These are phyloP conservation scores for Ogataea corticis DNA, from an alignment of 805 yeast genomes.

Conservation along the genomic window DNA sequence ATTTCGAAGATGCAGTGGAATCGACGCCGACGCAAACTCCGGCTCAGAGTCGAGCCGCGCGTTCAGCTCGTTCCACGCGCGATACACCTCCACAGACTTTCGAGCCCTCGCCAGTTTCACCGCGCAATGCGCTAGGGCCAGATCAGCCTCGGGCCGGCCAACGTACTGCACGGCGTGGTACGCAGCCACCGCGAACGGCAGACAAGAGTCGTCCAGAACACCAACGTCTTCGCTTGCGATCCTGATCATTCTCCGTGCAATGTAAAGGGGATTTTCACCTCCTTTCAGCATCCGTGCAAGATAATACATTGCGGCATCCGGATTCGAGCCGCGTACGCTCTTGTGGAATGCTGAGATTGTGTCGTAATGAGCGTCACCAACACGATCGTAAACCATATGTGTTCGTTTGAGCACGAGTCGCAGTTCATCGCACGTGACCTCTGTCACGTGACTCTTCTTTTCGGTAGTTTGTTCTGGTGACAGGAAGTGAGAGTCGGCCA, in stretches of 20 bases:
- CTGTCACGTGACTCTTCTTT: slow-evolving; percentile 27
- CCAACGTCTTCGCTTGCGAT: slow-evolving; percentile 97
- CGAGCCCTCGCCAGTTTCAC: slow-evolving; percentile 84
- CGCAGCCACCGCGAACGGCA: slow-evolving; percentile 85
- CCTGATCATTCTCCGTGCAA: slow-evolving; percentile 87
- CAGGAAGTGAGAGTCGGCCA: slow-evolving; percentile 56
- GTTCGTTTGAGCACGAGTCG: slow-evolving; percentile 48
- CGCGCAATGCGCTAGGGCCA: slow-evolving; percentile 87
- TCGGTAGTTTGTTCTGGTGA: slow-evolving; percentile 18
- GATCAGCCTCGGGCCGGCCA: slow-evolving; percentile 94
- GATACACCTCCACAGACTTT: slow-evolving; percentile 82
- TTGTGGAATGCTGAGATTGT: slow-evolving; percentile 95
- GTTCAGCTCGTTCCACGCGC: slow-evolving; percentile 75
- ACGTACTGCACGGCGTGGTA: slow-evolving; percentile 85
- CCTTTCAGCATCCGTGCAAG: slow-evolving; percentile 85
- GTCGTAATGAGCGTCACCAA: slow-evolving; percentile 93
- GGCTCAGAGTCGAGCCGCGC: slow-evolving; percentile 57
- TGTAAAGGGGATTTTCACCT: slow-evolving; percentile 91
- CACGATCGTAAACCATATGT: slow-evolving; percentile 71
- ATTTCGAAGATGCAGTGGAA: slow-evolving; percentile 83
- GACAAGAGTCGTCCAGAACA: slow-evolving; percentile 72
- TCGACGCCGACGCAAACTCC: slow-evolving; percentile 57
- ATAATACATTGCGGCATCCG: slow-evolving; percentile 88
- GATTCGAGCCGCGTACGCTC: slow-evolving; percentile 83
- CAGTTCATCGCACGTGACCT: slow-evolving; percentile 40